Conservation (phyloP, 164 flowering plant genomes). For the Saururus chinensis region DNA sequence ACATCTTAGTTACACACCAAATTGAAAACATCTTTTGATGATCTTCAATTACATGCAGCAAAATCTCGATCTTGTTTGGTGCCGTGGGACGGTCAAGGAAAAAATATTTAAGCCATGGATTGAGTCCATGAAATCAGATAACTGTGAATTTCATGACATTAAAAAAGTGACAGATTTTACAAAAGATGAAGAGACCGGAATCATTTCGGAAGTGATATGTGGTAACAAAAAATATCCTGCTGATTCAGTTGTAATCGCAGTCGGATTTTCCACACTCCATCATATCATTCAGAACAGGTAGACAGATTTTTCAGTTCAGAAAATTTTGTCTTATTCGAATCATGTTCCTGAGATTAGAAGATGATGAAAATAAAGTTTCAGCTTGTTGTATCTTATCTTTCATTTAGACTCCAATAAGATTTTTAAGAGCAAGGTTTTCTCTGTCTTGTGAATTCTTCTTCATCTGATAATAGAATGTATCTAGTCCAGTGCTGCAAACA, state of each 20-base stretch:
- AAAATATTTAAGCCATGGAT: constrained; percentile 53
- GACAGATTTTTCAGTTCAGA: not conserved
- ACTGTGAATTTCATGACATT: constrained; percentile 34
- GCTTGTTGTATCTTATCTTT: too few relatives aligned
- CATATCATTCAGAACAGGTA: constrained; percentile 35
- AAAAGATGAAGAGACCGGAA: constrained; percentile 34
- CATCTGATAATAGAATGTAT: constrained; percentile 10
- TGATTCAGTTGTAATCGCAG: constrained; percentile 50
- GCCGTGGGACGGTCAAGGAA: constrained; percentile 39
- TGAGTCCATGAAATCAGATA: constrained; percentile 31
- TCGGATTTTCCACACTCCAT: constrained; percentile 47
- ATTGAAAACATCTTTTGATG: not conserved
- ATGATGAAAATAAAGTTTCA: too few relatives aligned
- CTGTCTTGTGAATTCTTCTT: constrained; percentile 1
- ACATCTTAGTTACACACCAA: not conserved
- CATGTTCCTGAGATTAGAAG: too few relatives aligned
- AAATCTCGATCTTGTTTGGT: constrained; percentile 39
- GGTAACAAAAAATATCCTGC: constrained; percentile 30
- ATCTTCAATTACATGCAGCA: constrained; percentile 21
- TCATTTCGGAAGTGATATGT: constrained; percentile 41
- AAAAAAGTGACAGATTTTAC: constrained; percentile 38
- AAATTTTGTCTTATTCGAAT: not conserved
- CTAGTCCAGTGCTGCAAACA: constrained; percentile 44
- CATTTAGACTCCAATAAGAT: too few relatives aligned
- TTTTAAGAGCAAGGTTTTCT: not conserved